phyloP scores from a whole-genome alignment of 129 eudicot genomes.

The Flaveria bidentis region DNA sequence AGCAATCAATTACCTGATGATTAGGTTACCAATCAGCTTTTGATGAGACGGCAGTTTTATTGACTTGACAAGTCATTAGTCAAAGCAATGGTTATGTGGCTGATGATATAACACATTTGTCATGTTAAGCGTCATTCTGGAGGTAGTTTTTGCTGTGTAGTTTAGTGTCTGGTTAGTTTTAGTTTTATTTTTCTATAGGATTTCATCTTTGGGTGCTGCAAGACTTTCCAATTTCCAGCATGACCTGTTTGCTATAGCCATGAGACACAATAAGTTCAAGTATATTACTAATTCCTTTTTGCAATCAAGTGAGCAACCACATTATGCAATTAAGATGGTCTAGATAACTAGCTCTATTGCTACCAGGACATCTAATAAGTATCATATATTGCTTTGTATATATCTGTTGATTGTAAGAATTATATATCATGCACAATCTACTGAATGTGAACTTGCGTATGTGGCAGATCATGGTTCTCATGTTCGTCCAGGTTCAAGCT shows the following conservation, averaged over 20 bases:
- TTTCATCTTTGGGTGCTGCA: background rate
- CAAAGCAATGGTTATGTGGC: background rate
- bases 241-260: slow-evolving; percentile 7
- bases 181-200: background rate
- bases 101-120: background rate
- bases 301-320: background rate
- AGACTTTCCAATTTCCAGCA: background rate
- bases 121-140: background rate
- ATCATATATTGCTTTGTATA: background rate
- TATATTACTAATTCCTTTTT: background rate
- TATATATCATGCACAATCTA: slow-evolving; percentile 5
- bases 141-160: background rate
- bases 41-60: background rate
- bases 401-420: background rate
- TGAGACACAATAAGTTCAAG: background rate
- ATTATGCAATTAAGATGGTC: slow-evolving; percentile 1
- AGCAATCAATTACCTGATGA: background rate
- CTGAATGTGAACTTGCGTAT: slow-evolving; percentile 25
- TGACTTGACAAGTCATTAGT: background rate
- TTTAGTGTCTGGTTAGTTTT: background rate
- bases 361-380: slow-evolving; percentile 6
- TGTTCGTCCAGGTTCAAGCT: slow-evolving; percentile 65
- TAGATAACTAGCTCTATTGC: background rate
- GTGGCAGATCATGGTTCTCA: slow-evolving; percentile 58
- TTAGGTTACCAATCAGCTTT: background rate